Conservation (phyloP, 1,139 yeast species). For the Candida tropicalis region DNA sequence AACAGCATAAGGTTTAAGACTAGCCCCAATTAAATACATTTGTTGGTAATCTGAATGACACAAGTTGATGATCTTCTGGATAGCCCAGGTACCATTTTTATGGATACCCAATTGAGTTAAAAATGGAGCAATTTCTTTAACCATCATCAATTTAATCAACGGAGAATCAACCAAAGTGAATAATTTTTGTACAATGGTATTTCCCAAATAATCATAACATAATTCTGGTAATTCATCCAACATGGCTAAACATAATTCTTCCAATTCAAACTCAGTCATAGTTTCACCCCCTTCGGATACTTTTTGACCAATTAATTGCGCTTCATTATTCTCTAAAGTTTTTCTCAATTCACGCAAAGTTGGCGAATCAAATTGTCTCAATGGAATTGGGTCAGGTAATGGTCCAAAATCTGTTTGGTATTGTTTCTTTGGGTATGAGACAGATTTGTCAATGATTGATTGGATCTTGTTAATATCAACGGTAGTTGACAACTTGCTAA, state of each 20-base stretch:
- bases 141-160: constrained; percentile 76
- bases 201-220: constrained; percentile 91
- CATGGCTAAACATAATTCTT: constrained; percentile 83
- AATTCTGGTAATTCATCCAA: constrained; percentile 87
- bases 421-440: constrained; percentile 33
- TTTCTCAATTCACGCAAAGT: constrained; percentile 65
- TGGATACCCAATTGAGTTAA: constrained; percentile 93
- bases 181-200: constrained; percentile 90
- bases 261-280: constrained; percentile 60
- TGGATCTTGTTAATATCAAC: constrained; percentile 35
- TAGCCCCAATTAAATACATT: constrained; percentile 64
- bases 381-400: constrained; percentile 63
- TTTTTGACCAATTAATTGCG: constrained; percentile 13
- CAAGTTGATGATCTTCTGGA: constrained; percentile 89
- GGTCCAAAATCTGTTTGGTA: constrained; percentile 63
- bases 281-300: constrained; percentile 10
- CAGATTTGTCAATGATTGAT: constrained; percentile 35
- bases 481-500: constrained; percentile 22
- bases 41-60: constrained; percentile 66
- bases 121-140: constrained; percentile 75
- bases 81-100: constrained; percentile 99
- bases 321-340: constrained; percentile 49
- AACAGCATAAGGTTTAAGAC: constrained; percentile 80
- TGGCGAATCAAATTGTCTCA: constrained; percentile 85
- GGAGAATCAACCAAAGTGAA: constrained; percentile 71